phyloP scores from a whole-genome alignment of 2,329 filamentous ascomycete genomes.

The Trichothecium sympodiale region DNA sequence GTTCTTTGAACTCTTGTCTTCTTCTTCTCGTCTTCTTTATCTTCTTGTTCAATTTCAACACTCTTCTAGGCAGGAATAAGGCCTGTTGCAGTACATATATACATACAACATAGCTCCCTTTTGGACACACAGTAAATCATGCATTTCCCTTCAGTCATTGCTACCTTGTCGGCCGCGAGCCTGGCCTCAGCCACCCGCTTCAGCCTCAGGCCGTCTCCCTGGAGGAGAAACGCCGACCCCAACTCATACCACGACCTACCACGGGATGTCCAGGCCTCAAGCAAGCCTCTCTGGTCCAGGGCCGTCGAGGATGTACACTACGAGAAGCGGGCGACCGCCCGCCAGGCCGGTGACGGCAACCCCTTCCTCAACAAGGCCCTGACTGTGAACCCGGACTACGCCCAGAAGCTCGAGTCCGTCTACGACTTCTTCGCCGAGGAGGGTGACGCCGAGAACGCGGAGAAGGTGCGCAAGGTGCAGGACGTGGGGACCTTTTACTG shows the following conservation, averaged over 20 bases:
- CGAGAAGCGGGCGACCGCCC: not conserved
- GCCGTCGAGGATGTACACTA: too few species aligned
- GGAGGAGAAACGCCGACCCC: too few species aligned
- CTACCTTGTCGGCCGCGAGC: conserved; percentile 1
- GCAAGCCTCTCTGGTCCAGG: not conserved
- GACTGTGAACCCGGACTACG: conserved; percentile 33
- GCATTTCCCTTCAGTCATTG: not conserved
- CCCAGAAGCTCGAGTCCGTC: conserved; percentile 27
- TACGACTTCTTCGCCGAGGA: conserved; percentile 20
- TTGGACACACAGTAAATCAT: too few species aligned
- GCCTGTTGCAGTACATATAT: too few species aligned
- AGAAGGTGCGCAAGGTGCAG: conserved; percentile 25
- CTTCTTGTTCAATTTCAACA: too few species aligned
- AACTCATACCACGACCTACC: not conserved
- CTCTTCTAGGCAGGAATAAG: too few species aligned
- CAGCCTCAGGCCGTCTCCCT: not conserved
- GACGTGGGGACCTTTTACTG: conserved; percentile 30
- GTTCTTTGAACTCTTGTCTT: too few species aligned
- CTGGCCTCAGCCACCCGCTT: conserved; percentile 1
- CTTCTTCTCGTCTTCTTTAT: too few species aligned
- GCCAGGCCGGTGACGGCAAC: conserved; percentile 19
- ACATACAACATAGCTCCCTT: too few species aligned
- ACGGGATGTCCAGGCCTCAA: conserved; percentile 1
- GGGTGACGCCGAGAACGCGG: conserved; percentile 25
- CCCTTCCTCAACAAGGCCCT: conserved; percentile 37